Conservation (phyloP, 1,284 basidiomycete species). For the Rhizoctonia solani region DNA sequence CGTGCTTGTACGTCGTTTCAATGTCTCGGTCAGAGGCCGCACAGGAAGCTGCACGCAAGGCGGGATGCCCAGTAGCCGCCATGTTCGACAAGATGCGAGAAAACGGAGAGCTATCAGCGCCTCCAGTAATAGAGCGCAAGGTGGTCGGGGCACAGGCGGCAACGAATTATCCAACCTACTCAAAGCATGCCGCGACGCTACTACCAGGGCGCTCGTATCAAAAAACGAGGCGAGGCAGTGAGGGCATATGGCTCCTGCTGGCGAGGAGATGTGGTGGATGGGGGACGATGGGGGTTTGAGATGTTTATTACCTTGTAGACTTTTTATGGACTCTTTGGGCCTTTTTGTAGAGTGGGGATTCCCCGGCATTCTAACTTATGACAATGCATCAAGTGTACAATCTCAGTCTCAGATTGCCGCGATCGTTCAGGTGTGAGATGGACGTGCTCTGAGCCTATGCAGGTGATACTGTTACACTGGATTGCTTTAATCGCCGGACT, state of each 20-base stretch:
- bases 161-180: conserved; percentile 32
- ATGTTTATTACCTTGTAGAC: conserved; percentile 26
- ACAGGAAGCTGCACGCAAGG: conserved; percentile 30
- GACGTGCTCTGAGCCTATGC: conserved; percentile 5
- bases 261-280: neutral
- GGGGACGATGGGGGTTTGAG: neutral
- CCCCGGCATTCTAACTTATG: conserved; percentile 35
- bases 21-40: conserved; percentile 34
- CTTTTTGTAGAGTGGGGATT: conserved; percentile 31
- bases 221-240: conserved; percentile 29
- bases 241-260: neutral
- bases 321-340: conserved; percentile 21
- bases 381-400: conserved; percentile 30
- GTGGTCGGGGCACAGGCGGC: conserved; percentile 29
- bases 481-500: conserved; percentile 10
- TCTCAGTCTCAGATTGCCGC: conserved; percentile 15
- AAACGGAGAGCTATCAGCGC: conserved; percentile 28
- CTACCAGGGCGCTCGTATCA: conserved; percentile 30
- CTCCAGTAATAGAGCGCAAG: conserved; percentile 27
- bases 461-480: conserved; percentile 7
- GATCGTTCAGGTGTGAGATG: conserved; percentile 26
- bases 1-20: conserved; percentile 76
- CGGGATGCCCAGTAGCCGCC: conserved; percentile 29
- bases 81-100: conserved; percentile 32
- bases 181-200: conserved; percentile 31